Evolutionary conservation across 352 stramenopile genomes (phyloP).

Genomic region (Phytopythium kandeliae): DNA sequence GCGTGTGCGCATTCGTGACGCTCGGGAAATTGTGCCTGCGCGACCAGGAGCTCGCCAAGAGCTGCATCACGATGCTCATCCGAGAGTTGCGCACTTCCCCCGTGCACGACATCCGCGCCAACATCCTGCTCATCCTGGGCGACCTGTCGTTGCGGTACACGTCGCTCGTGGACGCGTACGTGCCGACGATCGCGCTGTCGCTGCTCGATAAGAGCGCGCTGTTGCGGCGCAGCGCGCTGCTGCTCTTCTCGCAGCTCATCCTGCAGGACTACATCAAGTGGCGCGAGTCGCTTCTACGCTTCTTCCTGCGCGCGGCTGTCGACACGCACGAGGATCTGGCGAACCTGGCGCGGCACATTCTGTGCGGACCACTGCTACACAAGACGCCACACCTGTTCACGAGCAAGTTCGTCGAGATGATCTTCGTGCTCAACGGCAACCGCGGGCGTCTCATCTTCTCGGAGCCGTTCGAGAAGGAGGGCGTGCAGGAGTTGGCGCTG

Average conservation of each 20-base stretch:
- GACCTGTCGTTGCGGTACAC: conserved; percentile 97
- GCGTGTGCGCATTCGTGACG: conserved; percentile 92
- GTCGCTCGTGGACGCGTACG: conserved; percentile 93
- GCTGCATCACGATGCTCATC: conserved; percentile 93
- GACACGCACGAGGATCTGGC: conserved; percentile 93
- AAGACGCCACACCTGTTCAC: conserved; percentile 94
- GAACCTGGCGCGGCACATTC: conserved; percentile 90
- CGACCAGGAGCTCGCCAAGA: conserved; percentile 91
- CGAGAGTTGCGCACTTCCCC: conserved; percentile 86
- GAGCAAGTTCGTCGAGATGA: conserved; percentile 96
- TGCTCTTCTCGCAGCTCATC: conserved; percentile 94
- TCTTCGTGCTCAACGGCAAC: conserved; percentile 95
- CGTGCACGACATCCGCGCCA: conserved; percentile 91
- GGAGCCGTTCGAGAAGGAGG: conserved; percentile 58
- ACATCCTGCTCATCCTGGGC: conserved; percentile 94
- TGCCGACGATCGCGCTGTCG: conserved; percentile 94
- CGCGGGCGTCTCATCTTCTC: conserved; percentile 56
- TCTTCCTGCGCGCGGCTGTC: conserved; percentile 93
- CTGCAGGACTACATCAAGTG: conserved; percentile 99
- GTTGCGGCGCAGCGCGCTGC: conserved; percentile 92
- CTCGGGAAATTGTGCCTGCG: conserved; percentile 95
- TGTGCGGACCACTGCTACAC: conserved; percentile 86
- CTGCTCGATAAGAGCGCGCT: conserved; percentile 84
- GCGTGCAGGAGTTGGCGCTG: conserved; percentile 54
- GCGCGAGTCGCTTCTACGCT: conserved; percentile 93